Base-by-base conservation (phyloP, 164 flowering plant genomes). In the Aristolochia fimbriata region DNA sequence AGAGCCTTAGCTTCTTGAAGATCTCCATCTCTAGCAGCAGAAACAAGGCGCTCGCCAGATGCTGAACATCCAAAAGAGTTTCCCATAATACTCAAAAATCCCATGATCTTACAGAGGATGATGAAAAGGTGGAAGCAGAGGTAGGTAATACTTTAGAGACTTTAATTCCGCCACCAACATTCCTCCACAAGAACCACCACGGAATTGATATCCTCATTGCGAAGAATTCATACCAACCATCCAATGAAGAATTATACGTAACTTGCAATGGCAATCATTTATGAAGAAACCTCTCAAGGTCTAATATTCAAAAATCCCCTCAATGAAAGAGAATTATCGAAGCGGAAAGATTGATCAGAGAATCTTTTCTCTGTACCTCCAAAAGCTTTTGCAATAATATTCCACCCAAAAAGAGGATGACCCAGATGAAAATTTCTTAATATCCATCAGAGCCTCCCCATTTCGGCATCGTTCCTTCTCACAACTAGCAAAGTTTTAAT, bases 51-150 rank as follows among this genome's bases (percentile, higher is more conserved):
- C 67, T 93, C 97, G 55, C 98, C 96, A 7, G 96, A 83, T 17
- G 97, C 90, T n/a, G 98, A 93, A 65, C 98, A 93, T 23, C 97
- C 97, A 65, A 92, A 85, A n/a, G 98, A 92, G 71, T 87, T 84
- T 31, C 96, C 84, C 67, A 86, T 78, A 21, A 86, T 72, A 71
- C 81, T 81, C 23, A 88, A 59, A 62, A 86, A 70, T 50, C 75
- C 70, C 88, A 86, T 86, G 65, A 51, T 68, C 57, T 50, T 62
- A 47, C 57, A 51, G 55, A 37, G 25, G 27, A 51, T 24, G n/a
- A n/a, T n/a, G 50, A 24, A 21, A 15, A 8, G 45, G 33, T 10
- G 13, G 45, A 47, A 45, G 47, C 50, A 43, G n/a, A n/a, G n/a
- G n/a, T n/a, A n/a, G n/a, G n/a, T n/a, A n/a, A n/a, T n/a, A n/a